Conservation (phyloP, 768 basidiomycete species). For the Boletus rufocinnamomeus region DNA sequence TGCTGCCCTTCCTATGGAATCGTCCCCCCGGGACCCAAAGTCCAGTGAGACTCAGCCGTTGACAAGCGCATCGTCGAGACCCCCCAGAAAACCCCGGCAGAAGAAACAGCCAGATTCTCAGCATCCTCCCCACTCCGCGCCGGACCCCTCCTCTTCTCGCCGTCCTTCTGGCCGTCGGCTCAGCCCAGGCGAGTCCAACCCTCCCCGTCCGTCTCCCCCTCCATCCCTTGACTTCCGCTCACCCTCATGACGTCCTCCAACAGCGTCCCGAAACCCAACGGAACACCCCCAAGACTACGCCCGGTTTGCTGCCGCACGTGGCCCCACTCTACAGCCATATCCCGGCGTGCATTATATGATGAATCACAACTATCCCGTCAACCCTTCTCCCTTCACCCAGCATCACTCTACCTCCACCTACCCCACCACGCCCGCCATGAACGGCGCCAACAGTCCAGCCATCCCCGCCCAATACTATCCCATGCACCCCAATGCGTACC, state of each 20-base stretch:
- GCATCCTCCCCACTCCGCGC: constrained; percentile 18
- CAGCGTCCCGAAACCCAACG: constrained; percentile 21
- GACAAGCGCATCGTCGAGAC: constrained; percentile 36
- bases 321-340: constrained; percentile 52
- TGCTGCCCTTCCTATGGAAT: constrained; percentile 42
- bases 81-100: constrained; percentile 56
- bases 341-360: constrained; percentile 59
- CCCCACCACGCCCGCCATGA: constrained; percentile 34
- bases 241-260: constrained; percentile 10
- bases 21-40: constrained; percentile 51
- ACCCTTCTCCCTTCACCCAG: constrained; percentile 52
- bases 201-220: constrained; percentile 22
- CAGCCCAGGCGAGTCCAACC: constrained; percentile 23
- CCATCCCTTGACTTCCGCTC: neutral
- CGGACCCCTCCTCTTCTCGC: constrained; percentile 26
- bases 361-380: constrained; percentile 70
- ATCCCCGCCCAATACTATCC: constrained; percentile 55
- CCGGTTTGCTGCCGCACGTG: constrained; percentile 41
- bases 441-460: constrained; percentile 42
- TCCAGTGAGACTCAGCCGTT: constrained; percentile 44
- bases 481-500: constrained; percentile 56
- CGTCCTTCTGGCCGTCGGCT: constrained; percentile 32
- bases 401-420: constrained; percentile 42
- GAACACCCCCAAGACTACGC: constrained; percentile 29
- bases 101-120: constrained; percentile 44